These are phyloP conservation scores for Claviceps citrina DNA, from an alignment of 2,329 filamentous ascomycete species.

Conservation along the genomic window DNA sequence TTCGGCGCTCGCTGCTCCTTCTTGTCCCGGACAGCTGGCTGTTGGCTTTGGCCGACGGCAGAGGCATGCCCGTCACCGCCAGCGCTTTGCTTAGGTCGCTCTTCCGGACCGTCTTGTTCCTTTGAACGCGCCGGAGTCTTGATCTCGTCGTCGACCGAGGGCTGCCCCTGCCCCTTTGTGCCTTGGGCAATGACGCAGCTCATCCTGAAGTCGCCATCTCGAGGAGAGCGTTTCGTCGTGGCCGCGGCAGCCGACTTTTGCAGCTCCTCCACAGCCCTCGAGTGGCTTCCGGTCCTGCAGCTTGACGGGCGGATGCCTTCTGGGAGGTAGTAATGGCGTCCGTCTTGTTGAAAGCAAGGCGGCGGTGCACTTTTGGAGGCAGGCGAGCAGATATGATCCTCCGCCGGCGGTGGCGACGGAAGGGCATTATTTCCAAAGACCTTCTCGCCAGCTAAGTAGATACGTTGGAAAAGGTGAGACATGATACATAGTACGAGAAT, in stretches of 20 bases:
- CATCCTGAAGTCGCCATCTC: neutral
- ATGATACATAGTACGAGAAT: too few species aligned
- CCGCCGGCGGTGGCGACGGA: constrained; percentile 13
- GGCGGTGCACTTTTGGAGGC: constrained; percentile 8
- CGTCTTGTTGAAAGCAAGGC: constrained; percentile 10
- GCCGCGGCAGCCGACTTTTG: constrained; percentile 16
- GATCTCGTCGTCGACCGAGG: neutral
- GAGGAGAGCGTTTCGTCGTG: neutral
- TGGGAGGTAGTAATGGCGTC: constrained; percentile 15
- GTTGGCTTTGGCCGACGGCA: neutral
- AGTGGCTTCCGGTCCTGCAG: neutral
- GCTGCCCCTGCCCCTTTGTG: neutral
- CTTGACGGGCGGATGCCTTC: neutral
- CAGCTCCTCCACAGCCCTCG: constrained; percentile 10
- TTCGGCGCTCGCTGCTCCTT: neutral
- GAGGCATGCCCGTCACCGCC: neutral
- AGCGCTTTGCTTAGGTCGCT: neutral
- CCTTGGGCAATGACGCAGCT: neutral
- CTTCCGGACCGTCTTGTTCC: neutral
- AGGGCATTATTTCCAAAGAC: constrained; percentile 16
- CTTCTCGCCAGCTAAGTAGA: constrained; percentile 18
- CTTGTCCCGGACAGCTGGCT: neutral
- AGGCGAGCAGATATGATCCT: constrained; percentile 9
- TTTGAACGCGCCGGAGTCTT: neutral
- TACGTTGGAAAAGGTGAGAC: neutral